Evolutionary conservation across 352 stramenopile genomes (phyloP), one percentile per base, ranked within the genome.

Genomic region (Phytophthora sp.): DNA sequence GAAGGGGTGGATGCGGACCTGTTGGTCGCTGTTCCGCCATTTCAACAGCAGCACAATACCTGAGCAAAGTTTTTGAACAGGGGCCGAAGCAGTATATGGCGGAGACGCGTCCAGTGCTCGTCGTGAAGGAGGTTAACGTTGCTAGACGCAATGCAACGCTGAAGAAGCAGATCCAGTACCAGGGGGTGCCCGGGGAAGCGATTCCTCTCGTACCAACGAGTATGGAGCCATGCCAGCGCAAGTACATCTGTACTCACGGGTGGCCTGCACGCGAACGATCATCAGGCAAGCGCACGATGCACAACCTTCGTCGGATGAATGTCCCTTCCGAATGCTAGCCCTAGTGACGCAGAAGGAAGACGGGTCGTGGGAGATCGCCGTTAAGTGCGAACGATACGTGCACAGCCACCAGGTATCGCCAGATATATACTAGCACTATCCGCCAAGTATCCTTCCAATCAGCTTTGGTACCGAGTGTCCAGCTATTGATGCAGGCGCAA

Each of bases 251-350:
- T n/a, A n/a, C n/a, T n/a, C n/a, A n/a, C n/a, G n/a, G n/a, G n/a
- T n/a, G n/a, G n/a, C n/a, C n/a, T n/a, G n/a, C n/a, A n/a, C n/a
- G n/a, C n/a, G n/a, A n/a, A n/a, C n/a, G n/a, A n/a, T n/a, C n/a
- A n/a, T n/a, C n/a, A n/a, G n/a, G n/a, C n/a, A n/a, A n/a, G n/a
- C n/a, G n/a, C n/a, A n/a, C n/a, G n/a, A n/a, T n/a, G n/a, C n/a
- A n/a, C n/a, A n/a, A n/a, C n/a, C n/a, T n/a, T n/a, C n/a, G n/a
- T n/a, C n/a, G n/a, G n/a, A n/a, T n/a, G n/a, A n/a, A n/a, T n/a
- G n/a, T n/a, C n/a, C 42, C 5, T 62, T 68, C 18, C 60, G 53
- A 20, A 53, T 67, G 29, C 30, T 67, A n/a, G 59, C 50, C 4
- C 42, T 57, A 1, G 51, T 68, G 2, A n/a, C n/a, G 3, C 30